Evolutionary conservation across 2,329 filamentous ascomycete genomes (phyloP).

Genomic region (Sclerotinia glacialis): DNA sequence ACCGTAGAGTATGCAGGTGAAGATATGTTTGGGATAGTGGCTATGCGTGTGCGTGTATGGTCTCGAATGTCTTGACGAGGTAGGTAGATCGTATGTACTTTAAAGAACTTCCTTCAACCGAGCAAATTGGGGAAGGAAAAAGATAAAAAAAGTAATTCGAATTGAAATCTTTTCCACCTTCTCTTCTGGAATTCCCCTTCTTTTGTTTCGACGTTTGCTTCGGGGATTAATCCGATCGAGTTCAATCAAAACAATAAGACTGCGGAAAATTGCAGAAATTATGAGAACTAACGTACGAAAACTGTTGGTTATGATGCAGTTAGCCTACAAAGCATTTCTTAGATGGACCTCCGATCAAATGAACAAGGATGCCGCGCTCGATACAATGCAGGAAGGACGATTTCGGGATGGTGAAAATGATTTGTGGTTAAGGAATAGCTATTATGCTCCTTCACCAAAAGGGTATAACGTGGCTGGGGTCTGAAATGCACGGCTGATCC

Average conservation of each 20-base stretch:
- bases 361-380: conserved; percentile 17
- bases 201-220: conserved; percentile 17
- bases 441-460: conserved; percentile 21
- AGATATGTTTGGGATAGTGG: conserved; percentile 11
- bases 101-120: background rate
- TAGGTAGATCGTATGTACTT: background rate
- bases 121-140: too few species aligned
- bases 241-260: conserved; percentile 18
- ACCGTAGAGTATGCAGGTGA: conserved; percentile 14
- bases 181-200: conserved; percentile 13
- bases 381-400: conserved; percentile 19
- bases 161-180: background rate
- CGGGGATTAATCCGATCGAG: conserved; percentile 21
- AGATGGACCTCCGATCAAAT: conserved; percentile 18
- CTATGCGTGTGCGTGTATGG: conserved; percentile 7
- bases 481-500: conserved; percentile 25
- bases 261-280: conserved; percentile 23
- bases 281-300: conserved; percentile 23
- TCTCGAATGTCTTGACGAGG: background rate
- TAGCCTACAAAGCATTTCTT: conserved; percentile 21
- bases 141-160: background rate
- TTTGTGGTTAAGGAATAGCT: background rate
- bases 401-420: conserved; percentile 15
- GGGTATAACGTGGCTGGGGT: conserved; percentile 24
- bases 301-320: conserved; percentile 22